Base-by-base conservation (phyloP, 2,329 filamentous ascomycete species). In the Sarocladium oryzae region DNA sequence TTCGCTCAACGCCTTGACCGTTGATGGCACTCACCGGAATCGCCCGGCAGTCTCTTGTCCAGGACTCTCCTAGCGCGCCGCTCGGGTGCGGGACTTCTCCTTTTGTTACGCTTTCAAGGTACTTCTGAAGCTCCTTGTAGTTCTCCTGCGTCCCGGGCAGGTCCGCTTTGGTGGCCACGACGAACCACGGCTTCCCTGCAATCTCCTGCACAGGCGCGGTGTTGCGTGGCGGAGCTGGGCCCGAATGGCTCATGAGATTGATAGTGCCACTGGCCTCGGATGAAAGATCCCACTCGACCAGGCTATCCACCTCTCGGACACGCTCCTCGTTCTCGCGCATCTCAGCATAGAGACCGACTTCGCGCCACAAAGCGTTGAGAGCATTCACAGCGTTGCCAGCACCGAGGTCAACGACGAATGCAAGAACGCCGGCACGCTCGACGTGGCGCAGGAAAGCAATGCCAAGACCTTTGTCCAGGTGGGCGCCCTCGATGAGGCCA, bases 101-200 rank as follows among this genome's bases (percentile, higher is more conserved):
- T 1, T 71, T 72, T 49, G 79, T 79, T 21, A 97, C 77, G 3
- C 71, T 72, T 4, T 78, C 74, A 3, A 99, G 69, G 66, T 96
- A 96, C 8, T 70, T 69, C 57, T 83, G 82, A 58, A 99, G 71
- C 49, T 71, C 68, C 32, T 67, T 69, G 65, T 89, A 99, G 63
- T 93, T 95, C 21, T 82, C 78, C 65, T 90, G 80, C 2, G 93
- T 95, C 2, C 78, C 79, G 3, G 84, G 81, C 51, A 95, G 66
- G 65, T 97, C 92, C 1, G 89, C 91, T 69, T 97, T 97, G 18
- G 91, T 96, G 1, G 89, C 92, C 38, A 96, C 84, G 4, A 96
- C 91, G 61, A 95, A 93, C 93, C 93, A 99, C 1, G 93, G 91
- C 71, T 99, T 99, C 30, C 81, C 81, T n/a, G 88, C 87, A 57